Percentiles rank a stretch among this genome's conserved stretches.
Conservation (phyloP, 2,329 filamentous ascomycete genomes). For the Didymella pinodella region DNA sequence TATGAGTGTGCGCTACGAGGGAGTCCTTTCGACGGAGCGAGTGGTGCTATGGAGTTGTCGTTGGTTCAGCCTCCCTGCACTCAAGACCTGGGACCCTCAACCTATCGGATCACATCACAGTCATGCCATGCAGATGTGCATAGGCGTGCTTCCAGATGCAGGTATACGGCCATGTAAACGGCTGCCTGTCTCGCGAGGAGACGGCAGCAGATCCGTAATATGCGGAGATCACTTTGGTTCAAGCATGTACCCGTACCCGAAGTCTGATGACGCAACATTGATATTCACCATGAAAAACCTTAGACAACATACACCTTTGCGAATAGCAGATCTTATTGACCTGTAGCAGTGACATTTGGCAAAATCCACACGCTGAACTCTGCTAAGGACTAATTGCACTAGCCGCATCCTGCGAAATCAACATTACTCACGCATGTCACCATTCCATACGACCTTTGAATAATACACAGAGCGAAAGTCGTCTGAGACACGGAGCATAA, state of each 20-base stretch:
- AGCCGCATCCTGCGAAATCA: background rate
- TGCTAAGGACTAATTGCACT: background rate
- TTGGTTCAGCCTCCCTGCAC: constrained; percentile 12
- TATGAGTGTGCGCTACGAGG: background rate
- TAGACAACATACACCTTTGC: constrained; percentile 20
- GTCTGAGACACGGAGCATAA: constrained; percentile 12
- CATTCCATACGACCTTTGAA: background rate
- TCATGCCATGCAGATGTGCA: constrained; percentile 30
- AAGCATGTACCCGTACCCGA: constrained; percentile 31
- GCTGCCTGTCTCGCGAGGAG: constrained; percentile 43
- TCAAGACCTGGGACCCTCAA: constrained; percentile 3
- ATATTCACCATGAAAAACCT: constrained; percentile 24
- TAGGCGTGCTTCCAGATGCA: constrained; percentile 29
- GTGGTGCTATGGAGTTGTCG: constrained; percentile 12
- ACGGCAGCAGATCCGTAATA: constrained; percentile 43
- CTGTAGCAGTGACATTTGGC: background rate
- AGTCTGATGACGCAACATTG: constrained; percentile 41
- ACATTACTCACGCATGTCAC: constrained; percentile 6
- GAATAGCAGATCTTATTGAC: constrained; percentile 12
- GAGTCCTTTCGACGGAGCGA: constrained; percentile 4
- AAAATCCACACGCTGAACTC: background rate
- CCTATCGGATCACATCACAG: constrained; percentile 28
- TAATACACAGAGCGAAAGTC: background rate
- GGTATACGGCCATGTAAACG: constrained; percentile 29
- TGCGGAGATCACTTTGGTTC: constrained; percentile 34